These are phyloP conservation scores for Arthrobotrys sinensis DNA, from an alignment of 2,329 filamentous ascomycete genomes.

Conservation along the genomic window DNA sequence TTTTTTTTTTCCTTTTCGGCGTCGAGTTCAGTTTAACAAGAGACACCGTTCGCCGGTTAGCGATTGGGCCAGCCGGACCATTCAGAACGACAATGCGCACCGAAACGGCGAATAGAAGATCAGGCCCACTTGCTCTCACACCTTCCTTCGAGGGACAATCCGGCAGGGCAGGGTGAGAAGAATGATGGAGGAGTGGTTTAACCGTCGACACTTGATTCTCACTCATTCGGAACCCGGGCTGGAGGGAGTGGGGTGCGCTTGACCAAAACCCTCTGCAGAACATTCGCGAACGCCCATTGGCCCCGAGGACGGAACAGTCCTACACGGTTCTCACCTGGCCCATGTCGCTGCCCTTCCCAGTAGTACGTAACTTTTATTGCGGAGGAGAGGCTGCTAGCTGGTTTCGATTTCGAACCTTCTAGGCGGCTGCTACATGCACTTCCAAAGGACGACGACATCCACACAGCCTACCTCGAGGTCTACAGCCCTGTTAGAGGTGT, in stretches of 20 bases:
- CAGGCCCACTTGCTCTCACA: conserved; percentile 51
- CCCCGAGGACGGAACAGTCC: conserved; percentile 32
- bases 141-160: conserved; percentile 54
- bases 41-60: conserved; percentile 4
- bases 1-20: conserved; percentile 24
- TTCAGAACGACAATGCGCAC: conserved; percentile 23
- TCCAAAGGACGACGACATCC: conserved; percentile 1
- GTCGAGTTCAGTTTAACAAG: conserved; percentile 18
- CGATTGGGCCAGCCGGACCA: conserved; percentile 22
- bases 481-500: conserved; percentile 40
- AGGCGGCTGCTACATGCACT: conserved; percentile 30
- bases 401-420: conserved; percentile 19
- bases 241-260: conserved; percentile 47
- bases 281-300: conserved; percentile 50
- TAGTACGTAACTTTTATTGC: conserved; percentile 38
- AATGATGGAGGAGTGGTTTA: conserved; percentile 15
- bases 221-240: conserved; percentile 43
- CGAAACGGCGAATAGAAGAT: conserved; percentile 47
- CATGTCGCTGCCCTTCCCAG: conserved; percentile 23
- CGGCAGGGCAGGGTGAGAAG: conserved; percentile 34
- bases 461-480: conserved; percentile 43
- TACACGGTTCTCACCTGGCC: conserved; percentile 24
- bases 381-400: conserved; percentile 27
- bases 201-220: conserved; percentile 13
- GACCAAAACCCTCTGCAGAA: conserved; percentile 33